Evolutionary conservation across 169 alveolate species (phyloP).

Genomic region (Plasmodium relictum): DNA sequence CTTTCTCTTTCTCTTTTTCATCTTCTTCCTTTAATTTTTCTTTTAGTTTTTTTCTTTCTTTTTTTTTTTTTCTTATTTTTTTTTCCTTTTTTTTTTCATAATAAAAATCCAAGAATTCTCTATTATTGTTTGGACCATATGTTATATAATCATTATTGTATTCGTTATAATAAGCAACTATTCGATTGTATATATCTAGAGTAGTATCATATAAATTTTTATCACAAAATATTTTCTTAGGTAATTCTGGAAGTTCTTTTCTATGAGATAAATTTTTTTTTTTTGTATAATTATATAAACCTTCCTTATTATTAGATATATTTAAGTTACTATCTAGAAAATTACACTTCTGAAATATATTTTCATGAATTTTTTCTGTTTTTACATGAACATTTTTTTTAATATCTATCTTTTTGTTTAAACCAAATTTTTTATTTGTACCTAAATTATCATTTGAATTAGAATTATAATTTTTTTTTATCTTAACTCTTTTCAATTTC

Average conservation of each 20-base stretch:
- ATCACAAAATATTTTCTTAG: slow-evolving; percentile 19
- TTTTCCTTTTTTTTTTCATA: not conserved
- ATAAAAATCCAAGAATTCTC: slow-evolving; percentile 23
- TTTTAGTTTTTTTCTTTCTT: not conserved
- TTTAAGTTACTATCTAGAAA: too few relatives aligned
- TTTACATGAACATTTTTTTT: not conserved
- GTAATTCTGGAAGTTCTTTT: slow-evolving; percentile 22
- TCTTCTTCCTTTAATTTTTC: not conserved
- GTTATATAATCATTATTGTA: not conserved
- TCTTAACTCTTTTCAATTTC: slow-evolving; percentile 30
- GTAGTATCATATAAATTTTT: slow-evolving; percentile 28
- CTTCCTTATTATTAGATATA: too few relatives aligned
- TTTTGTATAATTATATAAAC: not conserved
- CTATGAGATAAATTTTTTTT: slow-evolving; percentile 15
- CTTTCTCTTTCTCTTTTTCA: not conserved
- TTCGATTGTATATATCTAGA: slow-evolving; percentile 44
- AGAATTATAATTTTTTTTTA: slow-evolving; percentile 15
- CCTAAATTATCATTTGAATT: not conserved
- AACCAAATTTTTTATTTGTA: not conserved
- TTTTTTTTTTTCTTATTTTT: not conserved
- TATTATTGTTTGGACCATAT: slow-evolving; percentile 58
- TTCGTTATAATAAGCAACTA: slow-evolving; percentile 32
- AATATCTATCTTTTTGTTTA: not conserved
- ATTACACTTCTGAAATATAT: too few relatives aligned
- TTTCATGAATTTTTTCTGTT: not conserved